phyloP scores from a whole-genome alignment of 1,284 basidiomycete species.

The Flammula alnicola region DNA sequence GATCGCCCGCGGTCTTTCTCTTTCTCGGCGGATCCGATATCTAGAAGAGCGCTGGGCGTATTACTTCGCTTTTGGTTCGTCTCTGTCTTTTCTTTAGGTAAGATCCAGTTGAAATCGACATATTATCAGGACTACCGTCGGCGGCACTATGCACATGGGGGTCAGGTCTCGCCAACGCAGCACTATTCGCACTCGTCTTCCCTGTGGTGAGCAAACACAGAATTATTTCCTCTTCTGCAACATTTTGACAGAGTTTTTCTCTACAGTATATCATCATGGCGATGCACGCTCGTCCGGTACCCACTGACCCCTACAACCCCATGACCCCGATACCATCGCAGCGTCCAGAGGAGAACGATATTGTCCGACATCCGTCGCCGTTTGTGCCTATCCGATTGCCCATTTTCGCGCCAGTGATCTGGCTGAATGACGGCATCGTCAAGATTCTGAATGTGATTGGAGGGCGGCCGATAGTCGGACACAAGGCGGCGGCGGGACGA shows the following conservation, averaged over 20 bases:
- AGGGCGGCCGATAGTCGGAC: conserved; percentile 35
- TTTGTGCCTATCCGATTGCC: conserved; percentile 79
- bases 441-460: conserved; percentile 63
- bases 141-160: conserved; percentile 73
- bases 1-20: conserved; percentile 72
- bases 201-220: conserved; percentile 55
- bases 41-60: conserved; percentile 88
- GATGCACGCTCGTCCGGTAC: conserved; percentile 69
- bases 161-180: conserved; percentile 73
- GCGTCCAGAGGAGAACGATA: conserved; percentile 37
- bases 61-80: conserved; percentile 77
- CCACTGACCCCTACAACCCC: conserved; percentile 73
- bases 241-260: conserved; percentile 12
- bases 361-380: conserved; percentile 67
- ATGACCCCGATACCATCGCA: conserved; percentile 30
- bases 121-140: conserved; percentile 58
- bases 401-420: conserved; percentile 72
- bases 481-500: conserved; percentile 14
- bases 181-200: conserved; percentile 78
- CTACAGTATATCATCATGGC: conserved; percentile 78
- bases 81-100: conserved; percentile 1
- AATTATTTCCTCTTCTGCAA: neutral
- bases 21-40: conserved; percentile 69
- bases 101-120: neutral
- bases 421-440: conserved; percentile 75